Evolutionary conservation across 495 filamentous ascomycete species (phyloP).

Genomic region (Daldinia decipiens): DNA sequence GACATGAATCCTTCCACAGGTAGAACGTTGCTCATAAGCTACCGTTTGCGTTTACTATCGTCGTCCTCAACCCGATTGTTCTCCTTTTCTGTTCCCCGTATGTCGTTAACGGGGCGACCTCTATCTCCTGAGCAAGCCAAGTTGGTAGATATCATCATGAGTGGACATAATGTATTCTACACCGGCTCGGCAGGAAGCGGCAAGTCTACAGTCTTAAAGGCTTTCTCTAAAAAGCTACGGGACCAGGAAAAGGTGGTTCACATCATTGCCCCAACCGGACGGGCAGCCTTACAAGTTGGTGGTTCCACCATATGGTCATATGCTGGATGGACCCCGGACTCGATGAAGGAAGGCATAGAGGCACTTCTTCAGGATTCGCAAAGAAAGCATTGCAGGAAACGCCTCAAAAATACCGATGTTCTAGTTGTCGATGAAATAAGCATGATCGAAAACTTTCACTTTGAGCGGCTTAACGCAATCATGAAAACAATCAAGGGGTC

Average conservation of each 20-base stretch:
- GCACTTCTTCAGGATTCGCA: neutral
- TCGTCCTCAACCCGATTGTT: neutral
- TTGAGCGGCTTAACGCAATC: neutral
- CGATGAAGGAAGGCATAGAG: conserved; percentile 38
- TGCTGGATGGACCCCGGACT: conserved; percentile 61
- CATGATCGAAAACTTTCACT: neutral
- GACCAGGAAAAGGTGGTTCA: neutral
- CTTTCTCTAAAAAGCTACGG: neutral
- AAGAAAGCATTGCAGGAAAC: neutral
- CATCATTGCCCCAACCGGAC: conserved; percentile 60
- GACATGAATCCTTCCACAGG: neutral
- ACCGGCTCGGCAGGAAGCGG: conserved; percentile 70
- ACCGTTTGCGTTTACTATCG: neutral
- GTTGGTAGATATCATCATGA: conserved; percentile 60
- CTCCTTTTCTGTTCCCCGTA: neutral
- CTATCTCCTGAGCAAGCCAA: conserved; percentile 55
- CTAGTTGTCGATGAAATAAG: neutral
- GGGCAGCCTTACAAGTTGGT: conserved; percentile 61
- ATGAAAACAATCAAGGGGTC: neutral
- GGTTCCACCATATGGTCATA: conserved; percentile 65
- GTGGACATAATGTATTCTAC: conserved; percentile 67
- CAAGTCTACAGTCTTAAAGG: conserved; percentile 47
- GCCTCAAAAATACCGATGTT: neutral
- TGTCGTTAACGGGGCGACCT: neutral
- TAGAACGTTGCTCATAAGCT: neutral